Conservation (phyloP, 2,329 filamentous ascomycete species). For the Elsinoe perseae region DNA sequence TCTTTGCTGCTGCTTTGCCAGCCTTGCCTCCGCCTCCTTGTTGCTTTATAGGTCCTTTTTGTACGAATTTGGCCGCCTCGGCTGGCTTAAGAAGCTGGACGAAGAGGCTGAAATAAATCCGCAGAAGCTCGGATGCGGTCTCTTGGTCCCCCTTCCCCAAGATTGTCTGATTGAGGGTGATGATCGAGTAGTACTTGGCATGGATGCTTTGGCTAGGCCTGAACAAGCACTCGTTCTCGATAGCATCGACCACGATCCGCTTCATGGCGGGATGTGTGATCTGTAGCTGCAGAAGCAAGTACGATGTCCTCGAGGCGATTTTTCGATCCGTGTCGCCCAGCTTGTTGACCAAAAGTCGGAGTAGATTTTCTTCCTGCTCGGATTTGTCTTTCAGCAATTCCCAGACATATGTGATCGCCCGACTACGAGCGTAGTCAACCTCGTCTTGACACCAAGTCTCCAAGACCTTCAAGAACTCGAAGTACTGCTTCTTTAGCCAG, state of each 20-base stretch:
- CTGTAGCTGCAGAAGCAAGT: slow-evolving; percentile 85
- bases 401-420: slow-evolving; percentile 84
- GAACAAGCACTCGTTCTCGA: slow-evolving; percentile 83
- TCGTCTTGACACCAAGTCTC: slow-evolving; percentile 93
- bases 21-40: slow-evolving; percentile 49
- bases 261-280: slow-evolving; percentile 92
- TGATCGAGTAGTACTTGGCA: slow-evolving; percentile 91
- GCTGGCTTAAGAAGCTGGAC: slow-evolving; percentile 66
- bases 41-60: slow-evolving; percentile 26
- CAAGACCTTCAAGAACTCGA: slow-evolving; percentile 82
- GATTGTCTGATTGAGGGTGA: slow-evolving; percentile 95
- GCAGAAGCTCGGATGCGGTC: slow-evolving; percentile 70
- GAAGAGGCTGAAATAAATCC: slow-evolving; percentile 90
- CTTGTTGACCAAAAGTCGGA: slow-evolving; percentile 90
- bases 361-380: slow-evolving; percentile 89
- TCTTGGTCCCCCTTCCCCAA: slow-evolving; percentile 74
- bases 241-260: slow-evolving; percentile 68
- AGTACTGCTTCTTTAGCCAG: slow-evolving; percentile 90
- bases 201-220: slow-evolving; percentile 78
- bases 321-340: slow-evolving; percentile 92
- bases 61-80: slow-evolving; percentile 32
- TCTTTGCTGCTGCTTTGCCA: slow-evolving; percentile 34
- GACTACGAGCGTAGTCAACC: slow-evolving; percentile 82
- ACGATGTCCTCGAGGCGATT: slow-evolving; percentile 87
- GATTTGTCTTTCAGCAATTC: slow-evolving; percentile 91